Percentiles rank a stretch among this genome's conserved stretches.
These are phyloP conservation scores for Trypanosoma rangeli DNA, from an alignment of 208 protist genomes.

Conservation along the genomic window DNA sequence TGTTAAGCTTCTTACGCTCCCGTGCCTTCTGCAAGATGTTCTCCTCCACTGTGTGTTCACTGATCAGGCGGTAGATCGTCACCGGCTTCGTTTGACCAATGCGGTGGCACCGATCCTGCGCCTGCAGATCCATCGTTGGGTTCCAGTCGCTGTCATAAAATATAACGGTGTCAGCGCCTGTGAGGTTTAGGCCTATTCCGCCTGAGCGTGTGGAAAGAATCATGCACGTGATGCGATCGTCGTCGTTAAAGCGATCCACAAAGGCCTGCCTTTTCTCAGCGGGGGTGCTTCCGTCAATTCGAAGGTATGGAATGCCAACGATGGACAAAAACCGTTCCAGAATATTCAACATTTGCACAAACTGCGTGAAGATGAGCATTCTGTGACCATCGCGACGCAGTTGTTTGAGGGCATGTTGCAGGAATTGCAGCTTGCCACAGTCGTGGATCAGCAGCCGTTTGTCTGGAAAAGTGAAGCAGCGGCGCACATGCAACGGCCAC, in stretches of 20 bases:
- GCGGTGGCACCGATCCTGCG: conserved; percentile 97
- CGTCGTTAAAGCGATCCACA: conserved; percentile 94
- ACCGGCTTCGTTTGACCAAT: conserved; percentile 98
- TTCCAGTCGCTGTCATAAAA: conserved; percentile 99
- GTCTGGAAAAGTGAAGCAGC: conserved; percentile 94
- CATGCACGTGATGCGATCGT: conserved; percentile 95
- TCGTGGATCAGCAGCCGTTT: conserved; percentile 95
- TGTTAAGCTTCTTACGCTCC: conserved; percentile 93
- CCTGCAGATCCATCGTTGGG: conserved; percentile 98
- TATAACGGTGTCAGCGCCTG: conserved; percentile 99
- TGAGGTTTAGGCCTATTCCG: conserved; percentile 98
- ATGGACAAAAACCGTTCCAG: conserved; percentile 96
- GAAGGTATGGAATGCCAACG: conserved; percentile 90
- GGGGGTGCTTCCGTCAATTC: conserved; percentile 94
- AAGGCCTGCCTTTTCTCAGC: conserved; percentile 89
- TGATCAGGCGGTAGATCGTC: conserved; percentile 96
- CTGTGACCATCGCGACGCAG: conserved; percentile 88
- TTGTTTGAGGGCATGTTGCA: conserved; percentile 77
- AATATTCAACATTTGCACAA: conserved; percentile 97
- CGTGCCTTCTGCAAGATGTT: conserved; percentile 95
- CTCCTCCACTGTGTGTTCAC: conserved; percentile 95
- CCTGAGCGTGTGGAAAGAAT: conserved; percentile 97
- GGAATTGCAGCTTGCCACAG: conserved; percentile 96
- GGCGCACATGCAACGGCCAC: conserved; percentile 70
- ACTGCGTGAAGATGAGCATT: conserved; percentile 99